Conservation (phyloP, 345 rosid species). For the Sonneratia caseolaris region DNA sequence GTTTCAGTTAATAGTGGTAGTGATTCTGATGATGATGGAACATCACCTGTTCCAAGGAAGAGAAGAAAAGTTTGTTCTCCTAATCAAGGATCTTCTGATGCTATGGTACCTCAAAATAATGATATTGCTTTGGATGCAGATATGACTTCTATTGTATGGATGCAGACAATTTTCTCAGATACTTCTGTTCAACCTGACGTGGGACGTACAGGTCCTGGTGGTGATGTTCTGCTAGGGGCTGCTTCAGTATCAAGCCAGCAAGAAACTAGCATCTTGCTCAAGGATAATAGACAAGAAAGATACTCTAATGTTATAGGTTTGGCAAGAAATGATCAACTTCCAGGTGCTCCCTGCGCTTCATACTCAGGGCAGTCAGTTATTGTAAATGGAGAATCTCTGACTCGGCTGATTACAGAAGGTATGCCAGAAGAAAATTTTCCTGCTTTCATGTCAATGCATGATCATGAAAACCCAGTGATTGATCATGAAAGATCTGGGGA, state of each 20-base stretch:
- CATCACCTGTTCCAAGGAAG: constrained; percentile 22
- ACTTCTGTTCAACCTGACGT: constrained; percentile 14
- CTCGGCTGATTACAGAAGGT: constrained; percentile 2
- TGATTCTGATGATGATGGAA: constrained; percentile 14
- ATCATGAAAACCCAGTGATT: constrained; percentile 1
- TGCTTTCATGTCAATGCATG: not conserved
- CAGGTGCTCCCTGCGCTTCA: not conserved
- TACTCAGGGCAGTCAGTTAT: not conserved
- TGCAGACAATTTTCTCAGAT: constrained; percentile 15
- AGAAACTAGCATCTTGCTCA: constrained; percentile 16
- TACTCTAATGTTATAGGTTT: constrained; percentile 24
- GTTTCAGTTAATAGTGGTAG: constrained; percentile 16
- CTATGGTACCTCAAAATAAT: constrained; percentile 13
- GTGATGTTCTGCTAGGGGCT: constrained; percentile 13
- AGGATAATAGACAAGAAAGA: constrained; percentile 18
- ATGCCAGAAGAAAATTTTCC: constrained; percentile 2
- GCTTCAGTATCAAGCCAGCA: constrained; percentile 18
- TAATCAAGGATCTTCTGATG: constrained; percentile 22
- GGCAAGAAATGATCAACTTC: constrained; percentile 10
- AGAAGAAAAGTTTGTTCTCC: constrained; percentile 22
- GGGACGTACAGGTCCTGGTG: constrained; percentile 15
- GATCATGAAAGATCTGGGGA: constrained; percentile 2
- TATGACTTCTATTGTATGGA: constrained; percentile 16
- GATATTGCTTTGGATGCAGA: constrained; percentile 20
- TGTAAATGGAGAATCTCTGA: not conserved